These are phyloP conservation scores for Conticribra weissflogii DNA, from an alignment of 108 stramenopile genomes.

Conservation along the genomic window DNA sequence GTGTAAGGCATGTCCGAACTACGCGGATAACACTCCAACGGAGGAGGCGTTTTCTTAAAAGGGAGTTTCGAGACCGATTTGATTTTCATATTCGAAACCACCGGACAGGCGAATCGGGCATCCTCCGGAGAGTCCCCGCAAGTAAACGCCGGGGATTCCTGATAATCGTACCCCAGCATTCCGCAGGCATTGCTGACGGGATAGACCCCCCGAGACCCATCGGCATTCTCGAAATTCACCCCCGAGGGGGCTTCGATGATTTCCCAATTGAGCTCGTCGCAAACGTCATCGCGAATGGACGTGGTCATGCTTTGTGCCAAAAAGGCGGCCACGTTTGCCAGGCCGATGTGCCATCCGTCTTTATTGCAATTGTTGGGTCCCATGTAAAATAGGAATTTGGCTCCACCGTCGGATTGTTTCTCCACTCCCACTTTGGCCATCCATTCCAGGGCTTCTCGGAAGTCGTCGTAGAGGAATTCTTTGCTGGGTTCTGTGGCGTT, in stretches of 20 bases:
- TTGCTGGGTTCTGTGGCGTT: not conserved
- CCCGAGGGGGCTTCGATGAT: not conserved
- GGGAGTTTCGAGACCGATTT: constrained; percentile 11
- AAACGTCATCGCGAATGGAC: constrained; percentile 22
- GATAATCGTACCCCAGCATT: constrained; percentile 20
- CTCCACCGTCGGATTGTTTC: not conserved
- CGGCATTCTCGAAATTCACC: not conserved
- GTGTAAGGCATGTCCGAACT: constrained; percentile 8
- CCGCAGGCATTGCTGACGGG: constrained; percentile 48
- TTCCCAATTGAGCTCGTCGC: constrained; percentile 41
- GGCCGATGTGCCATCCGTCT: constrained; percentile 21
- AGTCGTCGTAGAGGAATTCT: constrained; percentile 19
- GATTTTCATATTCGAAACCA: constrained; percentile 18
- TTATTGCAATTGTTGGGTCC: constrained; percentile 23
- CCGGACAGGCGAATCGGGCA: constrained; percentile 14
- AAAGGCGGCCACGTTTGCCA: constrained; percentile 30
- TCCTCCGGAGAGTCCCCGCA: constrained; percentile 1
- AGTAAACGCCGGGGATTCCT: constrained; percentile 4
- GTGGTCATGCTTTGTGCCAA: constrained; percentile 23
- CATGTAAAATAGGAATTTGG: constrained; percentile 14
- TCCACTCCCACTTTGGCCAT: constrained; percentile 19
- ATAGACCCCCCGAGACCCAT: constrained; percentile 11
- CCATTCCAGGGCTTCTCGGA: constrained; percentile 16
- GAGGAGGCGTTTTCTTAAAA: constrained; percentile 16
- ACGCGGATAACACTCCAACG: constrained; percentile 29